Evolutionary conservation across 176 grass and related monocot genomes (phyloP).

Genomic region (Carex pumila): DNA sequence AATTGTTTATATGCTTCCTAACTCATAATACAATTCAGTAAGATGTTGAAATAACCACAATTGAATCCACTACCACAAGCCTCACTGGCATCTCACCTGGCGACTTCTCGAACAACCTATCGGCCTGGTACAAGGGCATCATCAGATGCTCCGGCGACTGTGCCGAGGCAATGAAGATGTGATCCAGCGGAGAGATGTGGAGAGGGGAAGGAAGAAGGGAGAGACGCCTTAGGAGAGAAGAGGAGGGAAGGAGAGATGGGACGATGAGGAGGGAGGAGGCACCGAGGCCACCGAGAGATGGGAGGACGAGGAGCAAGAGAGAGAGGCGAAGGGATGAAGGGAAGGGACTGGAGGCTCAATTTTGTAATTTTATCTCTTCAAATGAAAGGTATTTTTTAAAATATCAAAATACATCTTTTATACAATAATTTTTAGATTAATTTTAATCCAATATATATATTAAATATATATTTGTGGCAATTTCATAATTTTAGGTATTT

Average conservation of each 20-base stretch:
- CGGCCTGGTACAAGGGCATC: conserved; percentile 41
- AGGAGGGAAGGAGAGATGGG: conserved; percentile 57
- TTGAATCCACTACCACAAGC: conserved; percentile 62
- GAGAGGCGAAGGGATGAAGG: too few relatives aligned
- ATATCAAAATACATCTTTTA: too few relatives aligned
- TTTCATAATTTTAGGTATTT: too few relatives aligned
- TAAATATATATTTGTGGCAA: too few relatives aligned
- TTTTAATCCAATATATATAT: too few relatives aligned
- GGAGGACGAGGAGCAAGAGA: conserved; percentile 28
- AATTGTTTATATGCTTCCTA: too few relatives aligned
- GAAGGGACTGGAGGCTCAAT: too few relatives aligned
- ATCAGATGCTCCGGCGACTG: conserved; percentile 45
- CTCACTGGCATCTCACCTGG: conserved; percentile 37
- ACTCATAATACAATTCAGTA: too few relatives aligned
- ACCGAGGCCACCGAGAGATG: conserved; percentile 45
- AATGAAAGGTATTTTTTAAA: too few relatives aligned
- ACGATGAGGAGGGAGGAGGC: conserved; percentile 67
- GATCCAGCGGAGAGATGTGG: conserved; percentile 43
- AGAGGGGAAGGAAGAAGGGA: neutral
- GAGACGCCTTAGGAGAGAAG: conserved; percentile 44
- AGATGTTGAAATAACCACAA: conserved; percentile 43
- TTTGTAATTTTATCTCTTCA: too few relatives aligned
- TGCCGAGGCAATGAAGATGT: conserved; percentile 48
- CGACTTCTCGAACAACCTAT: conserved; percentile 30
- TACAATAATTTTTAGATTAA: too few relatives aligned